phyloP scores from a whole-genome alignment of 345 rosid species.

The Leavenworthia alabamica region DNA sequence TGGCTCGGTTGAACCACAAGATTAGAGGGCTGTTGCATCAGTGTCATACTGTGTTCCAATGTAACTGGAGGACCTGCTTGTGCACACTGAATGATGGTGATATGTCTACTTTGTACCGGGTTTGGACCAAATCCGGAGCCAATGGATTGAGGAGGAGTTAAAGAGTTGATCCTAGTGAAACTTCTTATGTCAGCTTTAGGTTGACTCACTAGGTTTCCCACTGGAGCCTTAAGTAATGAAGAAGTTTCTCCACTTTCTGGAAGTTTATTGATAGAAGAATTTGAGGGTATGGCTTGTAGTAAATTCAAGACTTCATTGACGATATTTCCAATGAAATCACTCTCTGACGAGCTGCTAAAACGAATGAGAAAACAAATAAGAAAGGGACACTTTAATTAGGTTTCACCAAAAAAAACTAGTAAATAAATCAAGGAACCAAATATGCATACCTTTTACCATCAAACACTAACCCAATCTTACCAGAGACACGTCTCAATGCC shows the following conservation, averaged over 20 bases:
- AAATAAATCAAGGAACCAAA: no score
- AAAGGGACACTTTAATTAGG: no score
- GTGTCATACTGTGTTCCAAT: no score
- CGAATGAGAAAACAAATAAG: no score
- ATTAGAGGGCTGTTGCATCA: no score
- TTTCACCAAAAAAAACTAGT: no score
- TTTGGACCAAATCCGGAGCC: background rate
- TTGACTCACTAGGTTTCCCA: background rate
- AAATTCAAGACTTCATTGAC: background rate
- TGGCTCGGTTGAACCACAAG: no score
- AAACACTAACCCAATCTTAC: background rate
- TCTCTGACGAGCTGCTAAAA: background rate
- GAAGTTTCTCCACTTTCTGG: background rate
- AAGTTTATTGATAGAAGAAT: background rate
- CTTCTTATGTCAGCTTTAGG: no score
- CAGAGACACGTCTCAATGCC: background rate
- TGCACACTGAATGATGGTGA: background rate
- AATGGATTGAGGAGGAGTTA: background rate
- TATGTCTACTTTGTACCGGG: background rate
- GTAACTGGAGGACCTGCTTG: no score
- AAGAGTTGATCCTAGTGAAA: background rate
- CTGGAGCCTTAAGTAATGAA: background rate
- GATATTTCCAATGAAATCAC: background rate
- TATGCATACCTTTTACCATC: background rate
- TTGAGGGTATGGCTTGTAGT: background rate